Percentiles rank a stretch among this genome's conserved stretches.
phyloP scores from a whole-genome alignment of 805 yeast species.

The Wickerhamomyces ciferrii region DNA sequence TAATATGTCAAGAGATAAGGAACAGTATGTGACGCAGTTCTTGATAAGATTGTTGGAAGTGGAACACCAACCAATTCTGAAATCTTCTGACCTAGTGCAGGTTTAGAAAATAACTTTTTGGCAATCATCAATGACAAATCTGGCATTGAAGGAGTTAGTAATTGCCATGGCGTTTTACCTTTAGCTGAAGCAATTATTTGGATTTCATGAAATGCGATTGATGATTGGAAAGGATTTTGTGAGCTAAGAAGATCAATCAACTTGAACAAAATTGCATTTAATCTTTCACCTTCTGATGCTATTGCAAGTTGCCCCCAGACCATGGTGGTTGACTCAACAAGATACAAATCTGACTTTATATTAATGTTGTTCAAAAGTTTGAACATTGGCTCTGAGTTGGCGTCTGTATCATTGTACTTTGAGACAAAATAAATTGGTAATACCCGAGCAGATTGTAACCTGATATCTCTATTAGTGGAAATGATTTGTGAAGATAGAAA shows the following conservation, averaged over 20 bases:
- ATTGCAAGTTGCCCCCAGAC: conserved; percentile 64
- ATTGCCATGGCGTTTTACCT: conserved; percentile 66
- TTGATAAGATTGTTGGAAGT: conserved; percentile 51
- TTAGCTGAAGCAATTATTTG: conserved; percentile 51
- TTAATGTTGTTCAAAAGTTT: conserved; percentile 35
- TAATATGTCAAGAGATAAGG: conserved; percentile 71
- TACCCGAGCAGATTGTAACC: conserved; percentile 46
- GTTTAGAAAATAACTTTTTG: conserved; percentile 42
- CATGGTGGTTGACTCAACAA: conserved; percentile 55
- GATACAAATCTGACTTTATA: conserved; percentile 29
- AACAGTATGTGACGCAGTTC: conserved; percentile 69
- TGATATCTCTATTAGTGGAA: conserved; percentile 45
- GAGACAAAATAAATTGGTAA: conserved; percentile 45
- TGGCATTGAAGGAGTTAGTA: conserved; percentile 76
- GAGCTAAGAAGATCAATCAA: conserved; percentile 65
- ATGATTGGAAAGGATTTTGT: conserved; percentile 55
- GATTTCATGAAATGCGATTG: conserved; percentile 64
- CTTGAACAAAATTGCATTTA: conserved; percentile 60
- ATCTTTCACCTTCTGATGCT: conserved; percentile 59
- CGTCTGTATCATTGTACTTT: conserved; percentile 33
- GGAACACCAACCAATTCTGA: conserved; percentile 64
- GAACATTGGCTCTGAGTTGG: conserved; percentile 40
- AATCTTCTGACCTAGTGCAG: conserved; percentile 50
- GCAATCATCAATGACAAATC: conserved; percentile 62
- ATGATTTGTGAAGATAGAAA: conserved; percentile 35